Conservation (phyloP, 2,329 filamentous ascomycete genomes). For the Colletotrichum gigasporum region DNA sequence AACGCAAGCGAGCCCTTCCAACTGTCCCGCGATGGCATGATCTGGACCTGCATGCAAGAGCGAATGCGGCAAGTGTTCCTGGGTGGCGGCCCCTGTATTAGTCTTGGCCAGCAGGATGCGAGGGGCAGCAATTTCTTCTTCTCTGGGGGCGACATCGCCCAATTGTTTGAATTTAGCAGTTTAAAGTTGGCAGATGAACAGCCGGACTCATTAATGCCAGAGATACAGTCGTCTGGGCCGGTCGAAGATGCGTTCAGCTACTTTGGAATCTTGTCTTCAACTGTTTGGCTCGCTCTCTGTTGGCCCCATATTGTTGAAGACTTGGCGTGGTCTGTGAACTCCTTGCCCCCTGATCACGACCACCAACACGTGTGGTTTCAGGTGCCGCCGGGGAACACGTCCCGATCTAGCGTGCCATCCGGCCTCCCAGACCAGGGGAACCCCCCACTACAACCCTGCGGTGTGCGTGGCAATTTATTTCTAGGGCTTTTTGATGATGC, state of each 20-base stretch:
- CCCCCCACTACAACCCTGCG: not conserved
- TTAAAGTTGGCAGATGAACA: too few relatives aligned
- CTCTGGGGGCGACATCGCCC: not conserved
- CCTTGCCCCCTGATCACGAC: not conserved
- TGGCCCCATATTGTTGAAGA: too few relatives aligned
- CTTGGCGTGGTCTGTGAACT: not conserved
- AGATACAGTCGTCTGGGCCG: too few relatives aligned
- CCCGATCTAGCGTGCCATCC: not conserved
- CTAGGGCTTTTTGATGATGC: too few relatives aligned
- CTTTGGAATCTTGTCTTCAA: too few relatives aligned
- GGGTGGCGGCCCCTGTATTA: not conserved
- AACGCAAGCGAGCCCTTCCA: not conserved
- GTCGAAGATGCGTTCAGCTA: too few relatives aligned
- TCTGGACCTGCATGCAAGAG: not conserved
- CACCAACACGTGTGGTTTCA: too few relatives aligned
- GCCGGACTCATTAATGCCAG: too few relatives aligned
- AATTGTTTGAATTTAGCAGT: too few relatives aligned
- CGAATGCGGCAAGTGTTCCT: not conserved
- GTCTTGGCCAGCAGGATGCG: not conserved
- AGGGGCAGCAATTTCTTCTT: not conserved
- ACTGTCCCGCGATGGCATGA: conserved; percentile 1
- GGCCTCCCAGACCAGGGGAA: not conserved
- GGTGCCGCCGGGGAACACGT: conserved; percentile 3
- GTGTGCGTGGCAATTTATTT: not conserved
- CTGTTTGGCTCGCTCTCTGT: too few relatives aligned